These are phyloP conservation scores for Sarocladiaceae sp. DNA, from an alignment of 2,329 filamentous ascomycete species.

Conservation along the genomic window DNA sequence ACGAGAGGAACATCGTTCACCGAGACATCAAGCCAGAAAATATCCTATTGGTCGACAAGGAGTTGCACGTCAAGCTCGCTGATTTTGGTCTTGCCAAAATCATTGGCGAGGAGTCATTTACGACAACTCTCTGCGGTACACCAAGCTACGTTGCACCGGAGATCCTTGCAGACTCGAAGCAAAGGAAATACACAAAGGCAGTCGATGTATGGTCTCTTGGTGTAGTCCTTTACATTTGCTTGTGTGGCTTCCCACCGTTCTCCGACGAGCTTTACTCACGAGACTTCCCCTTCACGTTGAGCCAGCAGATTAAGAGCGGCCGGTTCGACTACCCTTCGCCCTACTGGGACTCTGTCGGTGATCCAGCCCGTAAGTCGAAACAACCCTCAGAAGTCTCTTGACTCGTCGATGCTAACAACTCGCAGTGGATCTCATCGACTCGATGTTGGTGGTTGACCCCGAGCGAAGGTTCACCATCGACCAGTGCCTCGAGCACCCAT, in stretches of 20 bases:
- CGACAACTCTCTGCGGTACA: conserved; percentile 93
- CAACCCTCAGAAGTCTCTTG: background rate
- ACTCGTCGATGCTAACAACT: conserved; percentile 10
- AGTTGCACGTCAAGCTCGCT: conserved; percentile 82
- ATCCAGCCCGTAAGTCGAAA: conserved; percentile 62
- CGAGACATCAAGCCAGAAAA: conserved; percentile 98
- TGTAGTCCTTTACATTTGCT: conserved; percentile 95
- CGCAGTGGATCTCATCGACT: conserved; percentile 80
- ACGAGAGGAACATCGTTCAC: conserved; percentile 95
- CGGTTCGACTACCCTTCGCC: conserved; percentile 92
- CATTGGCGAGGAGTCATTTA: conserved; percentile 97
- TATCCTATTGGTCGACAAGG: conserved; percentile 79
- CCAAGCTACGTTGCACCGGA: conserved; percentile 96
- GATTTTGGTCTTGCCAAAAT: conserved; percentile 98
- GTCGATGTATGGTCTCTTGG: conserved; percentile 96
- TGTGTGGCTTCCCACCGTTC: conserved; percentile 95
- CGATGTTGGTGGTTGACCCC: conserved; percentile 86
- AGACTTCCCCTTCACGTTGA: conserved; percentile 80
- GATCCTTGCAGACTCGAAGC: conserved; percentile 74
- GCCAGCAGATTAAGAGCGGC: conserved; percentile 83
- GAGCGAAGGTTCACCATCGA: conserved; percentile 81
- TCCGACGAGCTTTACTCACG: conserved; percentile 81
- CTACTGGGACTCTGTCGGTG: conserved; percentile 63
- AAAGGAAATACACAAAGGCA: conserved; percentile 86
- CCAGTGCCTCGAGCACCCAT: conserved; percentile 84